Percentiles rank a stretch among this genome's conserved stretches.
These are phyloP conservation scores for Phialocephala sp. DNA, from an alignment of 2,329 filamentous ascomycete species.

Conservation along the genomic window DNA sequence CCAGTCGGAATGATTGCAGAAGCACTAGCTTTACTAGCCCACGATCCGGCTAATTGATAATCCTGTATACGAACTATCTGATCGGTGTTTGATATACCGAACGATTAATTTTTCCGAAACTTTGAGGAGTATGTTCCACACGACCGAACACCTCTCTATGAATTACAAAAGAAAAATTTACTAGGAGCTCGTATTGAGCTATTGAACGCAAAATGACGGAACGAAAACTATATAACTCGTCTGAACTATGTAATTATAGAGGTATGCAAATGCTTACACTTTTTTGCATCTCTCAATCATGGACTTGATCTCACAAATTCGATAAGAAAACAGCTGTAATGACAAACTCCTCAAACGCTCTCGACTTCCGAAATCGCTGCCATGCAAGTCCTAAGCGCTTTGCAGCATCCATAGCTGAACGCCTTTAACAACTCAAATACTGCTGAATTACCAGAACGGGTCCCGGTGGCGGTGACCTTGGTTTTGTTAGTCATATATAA, in stretches of 20 bases:
- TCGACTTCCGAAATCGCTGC: background rate
- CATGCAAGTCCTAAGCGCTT: background rate
- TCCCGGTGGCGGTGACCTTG: background rate
- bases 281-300: constrained; percentile 4
- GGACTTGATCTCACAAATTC: background rate
- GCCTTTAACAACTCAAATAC: background rate
- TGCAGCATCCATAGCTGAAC: constrained; percentile 1
- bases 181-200: background rate
- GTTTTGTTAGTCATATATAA: constrained; percentile 12
- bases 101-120: constrained; percentile 29
- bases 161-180: background rate
- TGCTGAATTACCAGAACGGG: constrained; percentile 1
- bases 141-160: constrained; percentile 14
- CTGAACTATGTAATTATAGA: background rate
- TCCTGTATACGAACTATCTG: constrained; percentile 16
- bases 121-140: constrained; percentile 3
- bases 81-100: constrained; percentile 30
- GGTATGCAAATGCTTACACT: background rate
- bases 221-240: background rate
- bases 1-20: constrained; percentile 20
- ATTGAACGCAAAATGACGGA: background rate
- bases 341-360: background rate
- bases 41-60: constrained; percentile 16
- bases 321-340: background rate
- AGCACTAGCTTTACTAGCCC: constrained; percentile 11